A percentile compares a stretch with the other conserved stretches of the same genome.
Conservation (phyloP, 768 basidiomycete genomes). For the Collybia nuda region DNA sequence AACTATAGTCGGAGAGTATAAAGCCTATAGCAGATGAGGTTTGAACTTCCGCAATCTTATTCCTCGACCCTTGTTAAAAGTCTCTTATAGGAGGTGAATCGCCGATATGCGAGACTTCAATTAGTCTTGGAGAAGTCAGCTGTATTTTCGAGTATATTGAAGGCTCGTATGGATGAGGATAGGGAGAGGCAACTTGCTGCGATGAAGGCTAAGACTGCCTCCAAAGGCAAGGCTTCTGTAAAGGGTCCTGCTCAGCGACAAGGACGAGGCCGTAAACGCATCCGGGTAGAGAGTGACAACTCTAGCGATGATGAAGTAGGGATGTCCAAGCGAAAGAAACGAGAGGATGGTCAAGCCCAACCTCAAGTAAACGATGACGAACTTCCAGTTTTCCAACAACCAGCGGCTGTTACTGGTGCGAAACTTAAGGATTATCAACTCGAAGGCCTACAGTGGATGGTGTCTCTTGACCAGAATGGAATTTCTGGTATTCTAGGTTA, state of each 20-base stretch:
- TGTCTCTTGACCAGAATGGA: conserved; percentile 80
- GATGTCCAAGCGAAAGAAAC: conserved; percentile 18
- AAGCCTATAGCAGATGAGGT: conserved; percentile 12
- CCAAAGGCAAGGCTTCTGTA: conserved; percentile 5
- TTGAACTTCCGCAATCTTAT: neutral
- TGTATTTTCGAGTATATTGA: conserved; percentile 70
- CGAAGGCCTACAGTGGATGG: conserved; percentile 96
- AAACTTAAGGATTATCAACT: conserved; percentile 89
- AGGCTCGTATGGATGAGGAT: conserved; percentile 73
- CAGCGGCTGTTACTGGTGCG: conserved; percentile 79
- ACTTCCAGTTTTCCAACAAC: conserved; percentile 60
- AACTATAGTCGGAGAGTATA: conserved; percentile 4
- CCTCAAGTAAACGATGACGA: conserved; percentile 21
- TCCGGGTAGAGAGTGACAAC: conserved; percentile 14
- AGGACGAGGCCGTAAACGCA: conserved; percentile 19
- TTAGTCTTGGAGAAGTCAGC: conserved; percentile 75
- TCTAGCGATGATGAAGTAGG: conserved; percentile 10
- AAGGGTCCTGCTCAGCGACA: conserved; percentile 2
- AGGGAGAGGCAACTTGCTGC: conserved; percentile 26
- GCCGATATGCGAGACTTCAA: conserved; percentile 53
- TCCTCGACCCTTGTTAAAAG: neutral
- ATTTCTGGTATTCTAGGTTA: conserved; percentile 79
- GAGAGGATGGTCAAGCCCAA: conserved; percentile 13
- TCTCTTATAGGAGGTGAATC: conserved; percentile 41
- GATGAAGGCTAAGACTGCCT: conserved; percentile 6